Evolutionary conservation across 2,329 filamentous ascomycete species (phyloP), one percentile per base, ranked within the genome.

Genomic region (Aspergillus fructus): DNA sequence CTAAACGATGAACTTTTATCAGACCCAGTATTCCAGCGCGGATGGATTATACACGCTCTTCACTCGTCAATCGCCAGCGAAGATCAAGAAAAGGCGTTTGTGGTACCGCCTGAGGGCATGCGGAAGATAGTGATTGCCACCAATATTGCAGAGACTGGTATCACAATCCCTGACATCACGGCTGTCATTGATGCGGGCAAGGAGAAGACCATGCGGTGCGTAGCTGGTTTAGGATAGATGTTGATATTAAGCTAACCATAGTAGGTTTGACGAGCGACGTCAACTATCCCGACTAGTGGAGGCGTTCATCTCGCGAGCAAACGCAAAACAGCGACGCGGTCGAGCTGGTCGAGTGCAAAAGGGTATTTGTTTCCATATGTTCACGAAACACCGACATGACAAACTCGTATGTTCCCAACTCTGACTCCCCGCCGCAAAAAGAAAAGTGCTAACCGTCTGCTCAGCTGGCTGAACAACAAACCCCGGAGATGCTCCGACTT

Each of bases 181-280:
- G 96, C 93, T 66, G 94, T 99, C 46, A 89, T 99, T 58, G 94
- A 99, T 73, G 93, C 92, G 0, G 94, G 94, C 56, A 97, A 96
- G 74, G 93, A 97, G 74, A 92, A 96, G 64, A 93, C 96, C 74
- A 97, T 97, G 93, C 83, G 75, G 68, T 76, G 61, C 13, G 52
- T 33, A 34, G 11, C 17, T 19, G 9, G 8, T 42, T 1, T 39
- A 49, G 24, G 15, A 34, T 1, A n/a, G 17, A 9, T 13, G 9
- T 30, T 15, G 11, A 47, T 15, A 17, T 30, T 7, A 34, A 21
- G n/a, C 45, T 49, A 45, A 52, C 34, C 6, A 23, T 23, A 24
- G 24, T 19, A 80, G 93, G 27, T 97, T 96, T 66, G 93, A 99
- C 69, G 94, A 99, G 76, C 86, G 90, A 55, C 84, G 92, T 56